Evolutionary conservation across 305 asterid genomes (phyloP).

Genomic region (Fraxinus sp.): DNA sequence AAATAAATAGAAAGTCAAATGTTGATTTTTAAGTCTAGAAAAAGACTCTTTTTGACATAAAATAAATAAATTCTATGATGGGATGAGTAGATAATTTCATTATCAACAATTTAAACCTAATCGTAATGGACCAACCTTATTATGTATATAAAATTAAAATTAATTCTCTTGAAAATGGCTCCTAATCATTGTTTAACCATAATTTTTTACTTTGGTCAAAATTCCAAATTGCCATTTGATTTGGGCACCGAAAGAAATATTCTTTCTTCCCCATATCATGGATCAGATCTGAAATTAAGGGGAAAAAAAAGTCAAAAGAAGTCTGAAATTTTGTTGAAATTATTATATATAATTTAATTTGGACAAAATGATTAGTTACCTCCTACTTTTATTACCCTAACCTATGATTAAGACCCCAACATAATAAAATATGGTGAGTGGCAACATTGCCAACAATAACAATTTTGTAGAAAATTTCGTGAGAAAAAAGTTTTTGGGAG

Average conservation of each 20-base stretch:
- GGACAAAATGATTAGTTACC: not conserved
- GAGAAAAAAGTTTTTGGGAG: not conserved
- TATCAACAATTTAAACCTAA: too few species aligned
- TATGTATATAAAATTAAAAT: too few species aligned
- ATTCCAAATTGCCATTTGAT: constrained; percentile 2
- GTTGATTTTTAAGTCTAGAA: too few species aligned
- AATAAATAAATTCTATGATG: too few species aligned
- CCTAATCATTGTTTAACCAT: not conserved
- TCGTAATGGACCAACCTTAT: too few species aligned
- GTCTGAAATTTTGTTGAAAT: not conserved
- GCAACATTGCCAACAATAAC: not conserved
- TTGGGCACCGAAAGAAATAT: constrained; percentile 32
- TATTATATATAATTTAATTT: not conserved
- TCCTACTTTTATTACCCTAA: not conserved
- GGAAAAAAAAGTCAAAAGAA: constrained; percentile 18
- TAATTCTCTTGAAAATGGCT: not conserved
- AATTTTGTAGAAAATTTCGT: too few species aligned
- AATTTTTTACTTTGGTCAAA: not conserved
- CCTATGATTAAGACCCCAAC: not conserved
- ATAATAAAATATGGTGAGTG: not conserved
- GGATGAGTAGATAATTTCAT: too few species aligned
- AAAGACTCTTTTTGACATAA: too few species aligned
- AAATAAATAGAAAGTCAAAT: too few species aligned
- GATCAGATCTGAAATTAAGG: constrained; percentile 12
- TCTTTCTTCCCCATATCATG: constrained; percentile 16